Evolutionary conservation across 1,139 yeast genomes (phyloP).

Genomic region (Taphrina communis): DNA sequence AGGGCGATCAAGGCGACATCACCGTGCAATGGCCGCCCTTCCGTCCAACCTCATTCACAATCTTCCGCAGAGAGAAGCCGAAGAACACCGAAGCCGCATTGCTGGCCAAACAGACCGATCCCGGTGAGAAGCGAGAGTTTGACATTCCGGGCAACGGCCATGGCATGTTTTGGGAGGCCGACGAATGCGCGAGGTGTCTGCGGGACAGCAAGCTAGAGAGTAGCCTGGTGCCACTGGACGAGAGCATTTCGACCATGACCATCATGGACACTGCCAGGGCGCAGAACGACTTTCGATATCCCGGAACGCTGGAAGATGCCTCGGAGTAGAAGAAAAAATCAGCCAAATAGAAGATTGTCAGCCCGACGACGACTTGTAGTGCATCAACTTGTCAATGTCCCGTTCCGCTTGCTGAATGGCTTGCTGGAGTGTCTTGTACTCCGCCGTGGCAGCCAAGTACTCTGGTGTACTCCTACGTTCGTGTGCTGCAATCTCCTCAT

Average conservation of each 20-base stretch:
- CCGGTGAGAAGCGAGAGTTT: constrained; percentile 29
- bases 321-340: constrained; percentile 1
- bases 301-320: constrained; percentile 52
- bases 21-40: constrained; percentile 49
- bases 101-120: constrained; percentile 42
- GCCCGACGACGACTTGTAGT: constrained; percentile 12
- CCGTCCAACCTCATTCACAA: constrained; percentile 49
- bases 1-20: constrained; percentile 52
- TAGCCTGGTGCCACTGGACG: constrained; percentile 55
- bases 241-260: constrained; percentile 57
- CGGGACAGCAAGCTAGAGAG: constrained; percentile 53
- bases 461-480: constrained; percentile 22
- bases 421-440: constrained; percentile 10
- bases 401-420: constrained; percentile 23
- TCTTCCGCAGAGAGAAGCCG: constrained; percentile 45
- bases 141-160: constrained; percentile 49
- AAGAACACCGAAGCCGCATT: constrained; percentile 27
- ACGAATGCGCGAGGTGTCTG: constrained; percentile 58
- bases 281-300: constrained; percentile 56
- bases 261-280: constrained; percentile 57
- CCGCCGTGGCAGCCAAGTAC: constrained; percentile 10
- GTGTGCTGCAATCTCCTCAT: constrained; percentile 10
- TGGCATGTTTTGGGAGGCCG: constrained; percentile 63
- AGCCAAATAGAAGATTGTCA: neutral
- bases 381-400: constrained; percentile 19